Evolutionary conservation across 176 grass and related monocot genomes (phyloP), one percentile per base, ranked within the genome.

Genomic region (Aegilops umbellulata): DNA sequence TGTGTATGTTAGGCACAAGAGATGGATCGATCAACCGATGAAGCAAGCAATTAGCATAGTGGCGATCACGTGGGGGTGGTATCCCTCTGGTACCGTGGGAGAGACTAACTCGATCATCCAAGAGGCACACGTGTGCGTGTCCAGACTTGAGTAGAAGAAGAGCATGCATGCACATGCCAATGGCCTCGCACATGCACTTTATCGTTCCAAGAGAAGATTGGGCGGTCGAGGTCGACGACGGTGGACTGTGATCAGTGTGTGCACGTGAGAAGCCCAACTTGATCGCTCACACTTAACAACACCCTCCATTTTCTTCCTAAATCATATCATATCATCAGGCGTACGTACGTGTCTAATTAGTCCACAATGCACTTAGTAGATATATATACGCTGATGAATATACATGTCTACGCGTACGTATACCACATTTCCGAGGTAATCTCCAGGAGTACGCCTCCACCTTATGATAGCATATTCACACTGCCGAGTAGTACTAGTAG

Each of bases 201-300:
- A 74, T 86, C 87, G 80, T 92, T 80, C 84, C 51, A 86, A 86
- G 69, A 84, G 87, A 86, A 90, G 82, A 87, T 83, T 92, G 76
- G 49, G 51, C 84, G 38, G 74, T 82, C 61, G 62, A 58, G 55
- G 55, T 22, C 55, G 55, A 58, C 49, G 49, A 66, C 15, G 61
- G 84, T 74, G 80, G 65, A 79, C 74, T 78, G 63, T 74, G 89
- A 87, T 79, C 80, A 41, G 51, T 32, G 38, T 69, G 61, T 76
- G 87, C 91, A 89, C 83, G 86, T 85, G 86, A 88, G 29, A 79
- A 78, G 20, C 14, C 10, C 29, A 25, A 35, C 30, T 61, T 78
- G 35, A 63, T 62, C 4, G 42, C 60, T 53, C 42, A 46, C 42
- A 46, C 1, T 46, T 53, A 53, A 19, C 26, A 65, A 26, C 16